Evolutionary conservation across 768 basidiomycete genomes (phyloP).

Genomic region (Boletus rubropictus): DNA sequence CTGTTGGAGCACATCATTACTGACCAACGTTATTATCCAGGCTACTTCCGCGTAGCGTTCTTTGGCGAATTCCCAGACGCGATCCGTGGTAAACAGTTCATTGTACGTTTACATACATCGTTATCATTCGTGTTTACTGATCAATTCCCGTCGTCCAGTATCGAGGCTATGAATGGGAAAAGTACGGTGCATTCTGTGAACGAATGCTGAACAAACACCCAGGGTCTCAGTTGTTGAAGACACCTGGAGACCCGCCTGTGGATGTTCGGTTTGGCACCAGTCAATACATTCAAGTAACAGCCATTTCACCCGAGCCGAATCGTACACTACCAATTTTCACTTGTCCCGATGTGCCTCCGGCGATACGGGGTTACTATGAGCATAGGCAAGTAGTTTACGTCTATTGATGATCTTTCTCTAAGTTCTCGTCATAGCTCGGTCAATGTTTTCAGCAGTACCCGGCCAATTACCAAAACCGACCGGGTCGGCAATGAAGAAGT

Average conservation of each 20-base stretch:
- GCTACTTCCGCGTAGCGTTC: constrained; percentile 91
- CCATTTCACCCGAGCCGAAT: constrained; percentile 83
- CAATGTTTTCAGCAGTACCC: constrained; percentile 72
- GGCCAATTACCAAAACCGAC: constrained; percentile 58
- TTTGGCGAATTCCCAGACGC: constrained; percentile 88
- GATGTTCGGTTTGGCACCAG: constrained; percentile 75
- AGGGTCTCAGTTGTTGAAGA: constrained; percentile 72
- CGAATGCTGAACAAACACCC: constrained; percentile 88
- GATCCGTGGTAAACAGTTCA: constrained; percentile 84
- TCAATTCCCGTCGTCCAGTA: constrained; percentile 45
- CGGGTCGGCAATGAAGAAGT: constrained; percentile 65
- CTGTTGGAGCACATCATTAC: constrained; percentile 81
- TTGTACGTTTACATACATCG: constrained; percentile 45
- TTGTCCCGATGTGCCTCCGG: constrained; percentile 74
- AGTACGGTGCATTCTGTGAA: constrained; percentile 84
- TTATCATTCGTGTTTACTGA: not conserved
- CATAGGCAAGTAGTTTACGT: constrained; percentile 50
- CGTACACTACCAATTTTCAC: constrained; percentile 71
- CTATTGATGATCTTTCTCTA: not conserved
- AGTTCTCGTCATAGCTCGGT: constrained; percentile 54
- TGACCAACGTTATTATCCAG: constrained; percentile 80
- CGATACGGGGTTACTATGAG: constrained; percentile 83
- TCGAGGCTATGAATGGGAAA: constrained; percentile 94
- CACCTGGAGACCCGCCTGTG: constrained; percentile 67
- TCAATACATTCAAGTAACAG: constrained; percentile 85